Evolutionary conservation across 345 rosid species (phyloP).

Genomic region (Nasturtium officinale): DNA sequence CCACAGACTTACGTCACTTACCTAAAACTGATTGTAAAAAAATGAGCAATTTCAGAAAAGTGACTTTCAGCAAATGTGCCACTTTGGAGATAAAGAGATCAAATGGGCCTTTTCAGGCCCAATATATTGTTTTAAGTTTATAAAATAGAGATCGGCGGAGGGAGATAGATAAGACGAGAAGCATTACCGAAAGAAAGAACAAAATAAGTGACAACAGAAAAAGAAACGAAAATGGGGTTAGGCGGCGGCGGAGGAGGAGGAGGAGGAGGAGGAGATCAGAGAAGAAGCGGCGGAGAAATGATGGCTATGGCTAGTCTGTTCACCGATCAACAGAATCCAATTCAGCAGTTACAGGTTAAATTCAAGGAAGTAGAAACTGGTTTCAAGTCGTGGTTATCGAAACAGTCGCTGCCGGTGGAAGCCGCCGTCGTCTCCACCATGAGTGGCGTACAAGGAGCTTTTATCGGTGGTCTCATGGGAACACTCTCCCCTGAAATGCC

Average conservation of each 20-base stretch:
- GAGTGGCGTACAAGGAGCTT: constrained; percentile 74
- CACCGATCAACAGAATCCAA: constrained; percentile 58
- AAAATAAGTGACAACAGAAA: background rate
- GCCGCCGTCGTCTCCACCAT: constrained; percentile 78
- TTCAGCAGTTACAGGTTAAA: constrained; percentile 57
- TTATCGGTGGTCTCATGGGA: constrained; percentile 82
- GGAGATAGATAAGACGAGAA: constrained; percentile 34
- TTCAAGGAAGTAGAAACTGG: constrained; percentile 63
- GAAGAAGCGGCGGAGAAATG: constrained; percentile 36
- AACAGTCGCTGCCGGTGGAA: constrained; percentile 75
- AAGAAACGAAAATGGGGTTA: constrained; percentile 47
- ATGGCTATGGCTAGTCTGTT: constrained; percentile 45
- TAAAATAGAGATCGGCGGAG: background rate
- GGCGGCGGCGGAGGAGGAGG: constrained; percentile 44
- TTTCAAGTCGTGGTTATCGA: constrained; percentile 75
- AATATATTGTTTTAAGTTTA: background rate
- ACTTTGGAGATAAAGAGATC: background rate
- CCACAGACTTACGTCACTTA: background rate
- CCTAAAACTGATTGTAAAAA: background rate
- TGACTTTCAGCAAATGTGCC: background rate
- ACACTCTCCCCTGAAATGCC: constrained; percentile 55
- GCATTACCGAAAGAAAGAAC: background rate
- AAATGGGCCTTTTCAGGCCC: constrained; percentile 27
- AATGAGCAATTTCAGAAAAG: background rate
- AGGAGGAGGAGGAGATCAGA: constrained; percentile 43